Evolutionary conservation across 495 filamentous ascomycete species (phyloP), one percentile per base, ranked within the genome.

Genomic region (Penicillium verhagenii): DNA sequence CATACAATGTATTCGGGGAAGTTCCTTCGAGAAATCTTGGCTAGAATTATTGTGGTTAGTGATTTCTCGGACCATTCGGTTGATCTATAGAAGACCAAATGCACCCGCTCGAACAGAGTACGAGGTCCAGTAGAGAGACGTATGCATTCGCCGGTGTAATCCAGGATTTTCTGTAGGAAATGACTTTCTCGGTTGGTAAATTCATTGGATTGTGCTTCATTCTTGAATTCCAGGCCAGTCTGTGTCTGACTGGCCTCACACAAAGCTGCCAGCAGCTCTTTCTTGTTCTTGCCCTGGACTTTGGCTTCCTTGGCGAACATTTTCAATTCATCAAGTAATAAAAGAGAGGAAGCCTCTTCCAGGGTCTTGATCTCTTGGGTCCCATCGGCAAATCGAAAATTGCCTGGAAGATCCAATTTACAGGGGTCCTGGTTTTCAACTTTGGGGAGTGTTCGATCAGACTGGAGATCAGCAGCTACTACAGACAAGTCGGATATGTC

Each of bases 1-100:
- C 87, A 96, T 8, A 97, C 91, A 26, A 97, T 82, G 69, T 94
- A 98, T 6, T 86, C 76, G 1, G 94, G 92, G 51, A 96, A 97
- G 65, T 92, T 96, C 20, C 89, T 82, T 43, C 84, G 82, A 6
- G 90, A 86, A 24, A 92, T 94, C 50, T 91, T 90, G 13, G 94
- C 90, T 10, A 98, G 83, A 52, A 98, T 96, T 55, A 97, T 93
- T 3, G 92, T 93, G 2, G 90, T 96, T 2, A 98, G 80, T 10
- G 93, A 96, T 61, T 96, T 97, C 61, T 97, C 94, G 0, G 92
- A 94, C 92, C 93, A 97, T 66, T 96, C 92, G 0, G 92, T 96
- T 24, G 92, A 97, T 26, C 92, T 81, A 65, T 97, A 97, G 66
- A 96, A 97, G 46, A 98, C 92, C 6, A 98, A 72, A 71, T 97